A percentile compares a stretch with the other conserved stretches of the same genome.
Conservation (phyloP, 2,329 filamentous ascomycete genomes). For the Malbranchea zuffiana region DNA sequence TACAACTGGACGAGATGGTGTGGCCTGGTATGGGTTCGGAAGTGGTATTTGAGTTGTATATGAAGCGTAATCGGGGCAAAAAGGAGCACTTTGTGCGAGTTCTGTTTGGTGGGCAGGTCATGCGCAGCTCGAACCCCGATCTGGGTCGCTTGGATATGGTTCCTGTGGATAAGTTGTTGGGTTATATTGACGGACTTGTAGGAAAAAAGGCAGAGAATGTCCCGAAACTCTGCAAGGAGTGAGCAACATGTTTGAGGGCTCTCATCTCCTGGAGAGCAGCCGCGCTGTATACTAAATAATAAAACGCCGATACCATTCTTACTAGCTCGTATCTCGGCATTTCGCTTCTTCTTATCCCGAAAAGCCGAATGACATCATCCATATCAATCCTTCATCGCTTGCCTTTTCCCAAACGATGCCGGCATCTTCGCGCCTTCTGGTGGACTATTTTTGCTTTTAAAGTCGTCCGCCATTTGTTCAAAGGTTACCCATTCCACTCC, state of each 20-base stretch:
- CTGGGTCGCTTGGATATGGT: slow-evolving; percentile 64
- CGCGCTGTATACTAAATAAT: too few species aligned
- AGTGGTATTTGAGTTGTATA: slow-evolving; percentile 64
- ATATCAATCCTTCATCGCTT: too few species aligned
- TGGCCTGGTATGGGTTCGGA: slow-evolving; percentile 79
- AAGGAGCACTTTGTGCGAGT: slow-evolving; percentile 49
- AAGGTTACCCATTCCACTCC: slow-evolving; percentile 43
- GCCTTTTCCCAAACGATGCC: slow-evolving; percentile 42
- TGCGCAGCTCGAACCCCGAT: slow-evolving; percentile 56
- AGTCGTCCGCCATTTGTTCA: slow-evolving; percentile 61
- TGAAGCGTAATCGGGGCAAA: slow-evolving; percentile 26
- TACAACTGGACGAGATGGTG: slow-evolving; percentile 66
- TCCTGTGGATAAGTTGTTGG: slow-evolving; percentile 51
- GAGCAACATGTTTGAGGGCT: background rate
- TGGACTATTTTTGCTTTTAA: slow-evolving; percentile 54
- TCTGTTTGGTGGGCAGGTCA: slow-evolving; percentile 56
- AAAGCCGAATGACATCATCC: too few species aligned
- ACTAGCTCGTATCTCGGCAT: too few species aligned
- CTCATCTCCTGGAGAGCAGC: background rate
- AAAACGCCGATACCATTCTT: too few species aligned
- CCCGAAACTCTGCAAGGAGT: slow-evolving; percentile 24
- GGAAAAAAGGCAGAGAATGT: slow-evolving; percentile 42
- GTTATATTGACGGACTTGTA: slow-evolving; percentile 61
- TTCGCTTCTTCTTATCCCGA: too few species aligned
- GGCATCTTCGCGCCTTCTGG: slow-evolving; percentile 52